Evolutionary conservation across 352 stramenopile genomes (phyloP), one percentile per base, ranked within the genome.

Genomic region (Phytophthora citricola): DNA sequence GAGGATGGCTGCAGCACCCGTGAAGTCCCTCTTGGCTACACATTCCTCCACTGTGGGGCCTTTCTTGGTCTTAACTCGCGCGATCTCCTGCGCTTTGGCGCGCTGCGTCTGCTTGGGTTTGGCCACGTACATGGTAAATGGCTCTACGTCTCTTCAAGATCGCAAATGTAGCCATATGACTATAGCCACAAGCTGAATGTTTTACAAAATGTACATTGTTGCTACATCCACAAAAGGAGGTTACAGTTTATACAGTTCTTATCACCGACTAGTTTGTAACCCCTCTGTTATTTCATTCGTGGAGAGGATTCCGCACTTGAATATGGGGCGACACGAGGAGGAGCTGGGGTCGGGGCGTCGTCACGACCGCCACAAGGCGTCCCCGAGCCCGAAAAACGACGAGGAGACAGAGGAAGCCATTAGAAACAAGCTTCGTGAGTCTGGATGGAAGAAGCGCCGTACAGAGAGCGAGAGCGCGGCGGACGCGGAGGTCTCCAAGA

Each of bases 1-100:
- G 36, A 99, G 78, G 55, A 98, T 90, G 9, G 97, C 92, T 0
- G 97, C 77, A 1, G 95, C 95, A 31, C 96, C 97, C 1, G 93
- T 98, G 61, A 98, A 99, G 81, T 99, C 97, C 38, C 89, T 76
- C 65, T 90, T 93, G 32, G 69, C 72, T 11, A 85, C 81, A 53
- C 80, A 93, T 72, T 93, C 85, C 61, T 92, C 83, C 48, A 91
- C 78, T 0, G 80, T 92, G 24, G 79, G 82, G 0, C 87, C 83
- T 43, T 93, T 93, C 71, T 92, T 93, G 41, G 71, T 85, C 72
- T 95, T 93, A 52, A 79, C 78, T 27, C 83, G 83, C 26, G 81
- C 81, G 12, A 83, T 78, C 62, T 90, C 83, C 51, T 90, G 81
- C 48, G 78, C 79, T 71, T 93, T 93, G 32, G 75, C 69, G 59